Percentiles rank a stretch among this genome's conserved stretches.
These are phyloP conservation scores for Przewalskia tangutica DNA, from an alignment of 257 asterid species.

Conservation along the genomic window DNA sequence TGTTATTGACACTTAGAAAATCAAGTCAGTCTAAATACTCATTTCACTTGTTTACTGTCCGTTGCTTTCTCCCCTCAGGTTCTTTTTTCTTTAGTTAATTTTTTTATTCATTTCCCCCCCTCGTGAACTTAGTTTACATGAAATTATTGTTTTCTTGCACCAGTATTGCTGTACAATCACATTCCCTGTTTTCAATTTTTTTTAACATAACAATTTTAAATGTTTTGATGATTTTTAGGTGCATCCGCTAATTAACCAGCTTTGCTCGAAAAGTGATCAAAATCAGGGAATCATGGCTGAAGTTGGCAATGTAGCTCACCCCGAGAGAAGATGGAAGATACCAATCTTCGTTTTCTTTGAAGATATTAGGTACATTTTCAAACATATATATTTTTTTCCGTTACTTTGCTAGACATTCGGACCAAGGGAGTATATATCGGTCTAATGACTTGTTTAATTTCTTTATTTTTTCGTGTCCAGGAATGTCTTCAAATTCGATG, in stretches of 20 bases:
- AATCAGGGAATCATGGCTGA: slow-evolving; percentile 35
- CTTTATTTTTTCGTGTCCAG: slow-evolving; percentile 12
- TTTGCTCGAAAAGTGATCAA: neutral
- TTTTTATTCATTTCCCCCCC: neutral
- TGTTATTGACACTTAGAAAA: neutral
- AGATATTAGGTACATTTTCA: slow-evolving; percentile 39
- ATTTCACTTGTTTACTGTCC: neutral
- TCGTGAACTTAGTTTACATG: neutral
- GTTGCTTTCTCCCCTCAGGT: neutral
- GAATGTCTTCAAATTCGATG: slow-evolving; percentile 57
- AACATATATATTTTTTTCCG: neutral
- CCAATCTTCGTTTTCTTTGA: slow-evolving; percentile 65
- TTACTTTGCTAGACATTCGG: neutral
- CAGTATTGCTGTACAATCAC: neutral
- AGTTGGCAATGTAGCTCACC: slow-evolving; percentile 4
- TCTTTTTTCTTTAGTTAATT: neutral
- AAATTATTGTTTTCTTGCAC: neutral
- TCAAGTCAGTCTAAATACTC: neutral
- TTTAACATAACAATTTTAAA: neutral
- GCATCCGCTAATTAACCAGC: too few relatives aligned
- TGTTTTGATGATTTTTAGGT: neutral
- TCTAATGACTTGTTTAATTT: neutral
- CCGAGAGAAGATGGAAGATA: slow-evolving; percentile 30
- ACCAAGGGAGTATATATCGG: neutral
- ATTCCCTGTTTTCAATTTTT: neutral